Percentiles rank a stretch among this genome's conserved stretches.
Evolutionary conservation across 495 filamentous ascomycete species (phyloP).

Genomic region (Penicillium salamii): DNA sequence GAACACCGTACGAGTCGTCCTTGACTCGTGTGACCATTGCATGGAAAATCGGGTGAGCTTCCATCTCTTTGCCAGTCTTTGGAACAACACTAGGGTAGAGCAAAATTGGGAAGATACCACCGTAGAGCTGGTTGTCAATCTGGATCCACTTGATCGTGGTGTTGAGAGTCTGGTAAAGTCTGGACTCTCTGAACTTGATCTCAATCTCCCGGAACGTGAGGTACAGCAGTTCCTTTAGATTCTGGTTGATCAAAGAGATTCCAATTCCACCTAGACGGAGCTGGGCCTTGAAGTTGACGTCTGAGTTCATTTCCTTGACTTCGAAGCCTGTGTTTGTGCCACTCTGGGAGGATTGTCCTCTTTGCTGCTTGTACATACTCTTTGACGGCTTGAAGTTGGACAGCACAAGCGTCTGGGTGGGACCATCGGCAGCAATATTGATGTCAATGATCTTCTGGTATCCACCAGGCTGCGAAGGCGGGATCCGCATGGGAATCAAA

Average conservation of each 20-base stretch:
- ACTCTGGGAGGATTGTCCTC: conserved; percentile 51
- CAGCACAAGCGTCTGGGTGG: conserved; percentile 87
- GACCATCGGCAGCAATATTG: conserved; percentile 90
- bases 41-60: conserved; percentile 91
- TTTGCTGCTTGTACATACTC: conserved; percentile 89
- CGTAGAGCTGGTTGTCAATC: conserved; percentile 98
- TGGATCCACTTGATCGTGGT: conserved; percentile 96
- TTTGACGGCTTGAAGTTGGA: conserved; percentile 94
- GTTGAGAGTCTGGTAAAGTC: conserved; percentile 84
- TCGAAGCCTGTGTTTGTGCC: conserved; percentile 75
- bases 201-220: conserved; percentile 91
- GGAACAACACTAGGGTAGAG: conserved; percentile 98
- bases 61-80: conserved; percentile 95
- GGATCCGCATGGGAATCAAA: conserved; percentile 80
- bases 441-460: conserved; percentile 86
- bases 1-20: conserved; percentile 95
- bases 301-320: conserved; percentile 84
- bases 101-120: conserved; percentile 95
- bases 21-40: conserved; percentile 90
- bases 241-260: conserved; percentile 88
- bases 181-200: conserved; percentile 87
- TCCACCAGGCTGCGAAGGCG: conserved; percentile 52
- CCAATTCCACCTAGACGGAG: conserved; percentile 87
- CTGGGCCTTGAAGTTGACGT: conserved; percentile 83
- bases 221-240: conserved; percentile 89